Base-by-base conservation (phyloP, 345 rosid genomes). In the Turnera subulata region DNA sequence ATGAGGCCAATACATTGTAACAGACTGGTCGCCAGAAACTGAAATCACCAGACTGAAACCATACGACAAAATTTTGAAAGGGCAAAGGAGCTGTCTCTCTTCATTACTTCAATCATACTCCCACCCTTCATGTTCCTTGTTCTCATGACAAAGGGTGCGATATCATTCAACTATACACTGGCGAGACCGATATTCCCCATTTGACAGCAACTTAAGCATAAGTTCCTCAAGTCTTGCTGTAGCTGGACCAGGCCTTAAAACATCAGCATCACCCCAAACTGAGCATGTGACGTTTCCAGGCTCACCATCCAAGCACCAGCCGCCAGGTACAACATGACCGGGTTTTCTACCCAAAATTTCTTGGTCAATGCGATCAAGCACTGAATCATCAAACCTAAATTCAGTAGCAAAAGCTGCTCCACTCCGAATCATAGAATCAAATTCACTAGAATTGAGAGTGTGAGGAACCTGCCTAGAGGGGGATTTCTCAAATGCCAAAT, bases 231-330 rank as follows among this genome's bases (percentile, higher is more conserved):
- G 97, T 54, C 92, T 84, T 47, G 68, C 76, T 17, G 96, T 75
- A 48, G 96, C 97, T 11, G 89, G 71, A 50, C 97, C 88, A 5
- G 97, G 96, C 33, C 96, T 78, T 56, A 90, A 61, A 58, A 93
- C 68, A 70, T 84, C 83, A 9, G 96, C 88, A 74, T 90, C 84
- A 11, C 97, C 97, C 99, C 97, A 89, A 17, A 78, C 74, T 20
- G 81, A 79, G 64, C 96, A 90, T 0, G 79, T 63, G 53, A 69
- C 74, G 20, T 81, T 81, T 22, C 63, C 65, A 32, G 79, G 65
- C 20, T 81, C 83, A 44, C 85, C 97, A 47, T 84, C 97, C 56
- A 93, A 65, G 80, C 99, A 89, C 99, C 99, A 93, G 42, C 99
- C 96, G 50, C 99, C 99, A 21, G 88, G 85, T 26, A 82, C 85